Base-by-base conservation (phyloP, 2,329 filamentous ascomycete species). In the Sclerotinia nivalis region DNA sequence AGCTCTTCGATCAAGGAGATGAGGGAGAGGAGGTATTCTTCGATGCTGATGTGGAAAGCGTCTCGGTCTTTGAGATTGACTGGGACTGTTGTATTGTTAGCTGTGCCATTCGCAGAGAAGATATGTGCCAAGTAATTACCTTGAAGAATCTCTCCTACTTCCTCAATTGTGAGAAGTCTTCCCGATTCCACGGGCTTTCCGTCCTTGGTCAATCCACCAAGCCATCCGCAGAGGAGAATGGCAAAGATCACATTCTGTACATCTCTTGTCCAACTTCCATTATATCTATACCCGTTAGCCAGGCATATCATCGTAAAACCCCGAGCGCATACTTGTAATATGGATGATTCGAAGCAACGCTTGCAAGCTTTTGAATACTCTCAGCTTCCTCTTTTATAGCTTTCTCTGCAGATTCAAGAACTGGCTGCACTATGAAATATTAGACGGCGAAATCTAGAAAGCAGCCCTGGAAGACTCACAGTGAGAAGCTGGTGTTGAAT, bases 11-110 rank as follows among this genome's bases (percentile, higher is more conserved):
- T 92, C 71, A 98, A 87, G 71, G 90, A 88, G 70, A 96, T 95
- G 71, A 98, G 85, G 20, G 93, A 90, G 71, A 96, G 89, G 34
- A 99, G 89, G 81, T 99, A 99, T 82, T 99, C 96, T 81, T 99
- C 96, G 76, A 98, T 95, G 56, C 93, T 96, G 76, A 99, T 85
- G 80, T 99, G 96, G 85, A 99, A 99, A 65, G 89, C 88, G 79
- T 98, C 95, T 72, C 87, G 84, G 77, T 95, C 91, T 80, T 97
- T 97, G 77, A 97, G 86, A 79, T 97, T 97, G 73, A 96, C 91
- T 18, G 93, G 94, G 15, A 97, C 94, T 94, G 73, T 62, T 58
- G 43, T 52, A 47, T 60, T 68, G 25, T 75, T 66, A 72, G 75
- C 28, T 69, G 50, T 56, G 37, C 28, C n/a, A 13, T 69, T 55